These are phyloP conservation scores for Rhodotorula graminis DNA, from an alignment of 768 basidiomycete species.

Conservation along the genomic window DNA sequence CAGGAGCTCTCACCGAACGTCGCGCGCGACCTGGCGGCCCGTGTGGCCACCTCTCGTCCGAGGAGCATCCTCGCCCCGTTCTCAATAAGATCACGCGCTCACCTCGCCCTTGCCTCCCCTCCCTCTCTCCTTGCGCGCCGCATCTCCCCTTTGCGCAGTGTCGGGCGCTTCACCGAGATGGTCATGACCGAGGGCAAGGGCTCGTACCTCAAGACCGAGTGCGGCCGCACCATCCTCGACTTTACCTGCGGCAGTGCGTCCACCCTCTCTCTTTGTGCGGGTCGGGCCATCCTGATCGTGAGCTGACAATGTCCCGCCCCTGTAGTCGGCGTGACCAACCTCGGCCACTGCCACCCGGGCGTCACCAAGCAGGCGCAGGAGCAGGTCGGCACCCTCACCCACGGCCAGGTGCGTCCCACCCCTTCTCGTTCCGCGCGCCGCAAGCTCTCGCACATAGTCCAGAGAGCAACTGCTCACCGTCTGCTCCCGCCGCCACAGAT, in stretches of 20 bases:
- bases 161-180: conserved; percentile 33
- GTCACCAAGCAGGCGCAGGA: conserved; percentile 83
- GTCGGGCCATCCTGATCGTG: too few species aligned
- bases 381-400: conserved; percentile 69
- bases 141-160: background rate
- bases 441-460: background rate
- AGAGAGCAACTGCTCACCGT: background rate
- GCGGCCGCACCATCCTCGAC: conserved; percentile 71
- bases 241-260: conserved; percentile 67
- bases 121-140: background rate
- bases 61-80: background rate
- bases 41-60: background rate
- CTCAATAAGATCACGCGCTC: background rate
- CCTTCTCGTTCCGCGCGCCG: background rate
- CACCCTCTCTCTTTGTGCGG: background rate
- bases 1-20: too few species aligned
- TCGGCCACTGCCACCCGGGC: conserved; percentile 82
- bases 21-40: background rate
- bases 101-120: background rate
- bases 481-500: conserved; percentile 54
- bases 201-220: conserved; percentile 46
- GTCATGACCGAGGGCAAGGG: conserved; percentile 36
- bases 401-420: conserved; percentile 59
- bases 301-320: background rate
- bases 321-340: conserved; percentile 68